Evolutionary conservation across 2,329 filamentous ascomycete species (phyloP), one percentile per base, ranked within the genome.

Genomic region (Raffaelea albimanens): DNA sequence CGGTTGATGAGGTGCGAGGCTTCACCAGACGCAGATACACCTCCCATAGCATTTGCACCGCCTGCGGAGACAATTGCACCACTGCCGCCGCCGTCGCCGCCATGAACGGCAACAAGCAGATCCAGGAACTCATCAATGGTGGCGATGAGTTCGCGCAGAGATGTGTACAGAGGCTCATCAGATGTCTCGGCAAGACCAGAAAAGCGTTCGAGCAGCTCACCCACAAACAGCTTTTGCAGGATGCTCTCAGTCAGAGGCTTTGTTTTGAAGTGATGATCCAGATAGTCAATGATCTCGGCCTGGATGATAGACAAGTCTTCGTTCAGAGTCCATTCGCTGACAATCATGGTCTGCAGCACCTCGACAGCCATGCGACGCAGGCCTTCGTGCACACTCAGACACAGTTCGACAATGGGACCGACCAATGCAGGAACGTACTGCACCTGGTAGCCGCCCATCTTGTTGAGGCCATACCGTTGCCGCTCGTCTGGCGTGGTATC

Each of bases 301-400:
- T 97, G 90, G 45, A 98, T 86, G 43, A 93, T 82, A 2, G 85
- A 85, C 43, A 98, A 69, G 61, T 97, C 91, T 61, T 95, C 87
- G 61, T 89, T 96, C 53, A 98, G 67, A 16, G 89, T 90, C 93
- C 93, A 98, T 65, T 98, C 93, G 66, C 90, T 95, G 55, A 97
- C 83, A 58, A 98, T 95, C 93, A 98, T 98, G 3, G 89, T 95
- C 63, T 95, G 89, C 52, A 98, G 67, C 19, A 98, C 86, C 62
- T 95, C 87, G 25, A 96, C 89, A 1, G 91, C 93, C 64, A 95
- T 93, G 53, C 80, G 81, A 51, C 93, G 80, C 48, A 98, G 70
- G 3, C 90, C 90, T 62, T 95, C 88, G 56, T 98, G 93, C 4
- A 97, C 89, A 60, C 91, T 97, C 48, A 98, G 73, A 61, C 93